Conservation (phyloP, 306 rosid species). For the Oxytropis ochrocephala region DNA sequence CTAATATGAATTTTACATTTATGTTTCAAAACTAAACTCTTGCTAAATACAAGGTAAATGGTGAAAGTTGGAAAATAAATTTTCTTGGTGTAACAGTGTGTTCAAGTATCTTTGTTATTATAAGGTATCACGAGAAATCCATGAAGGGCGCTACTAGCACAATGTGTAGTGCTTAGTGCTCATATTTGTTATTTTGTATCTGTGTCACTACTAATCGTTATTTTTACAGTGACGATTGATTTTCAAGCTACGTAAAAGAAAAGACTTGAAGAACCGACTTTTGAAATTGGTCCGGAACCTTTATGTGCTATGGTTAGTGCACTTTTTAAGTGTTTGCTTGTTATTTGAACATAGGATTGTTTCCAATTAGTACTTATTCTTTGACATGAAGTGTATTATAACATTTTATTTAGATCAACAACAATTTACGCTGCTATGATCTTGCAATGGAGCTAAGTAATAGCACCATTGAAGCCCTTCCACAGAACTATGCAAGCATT, state of each 20-base stretch:
- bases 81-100: background rate
- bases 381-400: no score
- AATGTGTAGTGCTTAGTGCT: background rate
- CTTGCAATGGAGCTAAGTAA: no score
- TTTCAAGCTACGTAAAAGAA: constrained; percentile 92
- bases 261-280: constrained; percentile 89
- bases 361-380: no score
- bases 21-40: background rate
- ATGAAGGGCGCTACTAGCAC: background rate
- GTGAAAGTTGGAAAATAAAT: background rate
- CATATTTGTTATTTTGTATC: constrained; percentile 5
- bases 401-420: no score
- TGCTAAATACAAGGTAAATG: background rate
- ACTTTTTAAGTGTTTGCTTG: no score
- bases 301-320: no score
- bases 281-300: no score
- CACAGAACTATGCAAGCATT: no score
- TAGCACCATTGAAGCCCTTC: no score
- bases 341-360: no score
- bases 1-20: background rate
- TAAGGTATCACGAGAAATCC: background rate
- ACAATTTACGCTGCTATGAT: no score
- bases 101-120: background rate
- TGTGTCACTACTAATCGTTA: background rate
- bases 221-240: constrained; percentile 83